A percentile compares a stretch with the other conserved stretches of the same genome.
phyloP scores from a whole-genome alignment of 148 eudicot genomes.

The Pouteria glomerata region DNA sequence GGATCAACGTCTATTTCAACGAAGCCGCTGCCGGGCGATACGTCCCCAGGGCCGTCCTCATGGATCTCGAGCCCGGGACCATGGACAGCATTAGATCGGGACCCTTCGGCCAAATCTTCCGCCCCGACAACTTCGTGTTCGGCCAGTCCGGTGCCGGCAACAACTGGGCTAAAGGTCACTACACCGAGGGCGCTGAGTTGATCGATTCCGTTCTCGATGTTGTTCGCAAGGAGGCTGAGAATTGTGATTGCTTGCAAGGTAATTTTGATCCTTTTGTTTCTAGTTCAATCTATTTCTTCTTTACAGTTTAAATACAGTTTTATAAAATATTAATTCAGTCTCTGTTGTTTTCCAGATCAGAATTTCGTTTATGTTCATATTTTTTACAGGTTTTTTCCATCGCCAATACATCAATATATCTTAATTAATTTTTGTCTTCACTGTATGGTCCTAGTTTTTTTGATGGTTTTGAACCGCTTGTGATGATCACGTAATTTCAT shows the following conservation, averaged over 20 bases:
- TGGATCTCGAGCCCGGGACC: slow-evolving; percentile 86
- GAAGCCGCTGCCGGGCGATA: slow-evolving; percentile 64
- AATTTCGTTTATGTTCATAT: too few relatives aligned
- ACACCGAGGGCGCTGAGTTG: slow-evolving; percentile 79
- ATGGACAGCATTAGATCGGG: slow-evolving; percentile 80
- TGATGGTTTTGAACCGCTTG: too few relatives aligned
- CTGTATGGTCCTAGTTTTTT: too few relatives aligned
- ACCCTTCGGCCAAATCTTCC: slow-evolving; percentile 56
- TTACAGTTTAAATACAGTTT: too few relatives aligned
- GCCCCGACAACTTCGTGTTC: slow-evolving; percentile 74
- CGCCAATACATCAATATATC: too few relatives aligned
- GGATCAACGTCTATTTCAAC: slow-evolving; percentile 69
- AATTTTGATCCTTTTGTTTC: not conserved
- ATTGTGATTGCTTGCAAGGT: slow-evolving; percentile 82
- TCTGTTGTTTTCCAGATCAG: too few relatives aligned
- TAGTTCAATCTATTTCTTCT: too few relatives aligned
- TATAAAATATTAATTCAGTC: too few relatives aligned
- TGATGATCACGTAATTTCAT: too few relatives aligned
- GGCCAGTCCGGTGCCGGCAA: slow-evolving; percentile 83
- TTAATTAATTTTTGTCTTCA: too few relatives aligned
- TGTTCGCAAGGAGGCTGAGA: slow-evolving; percentile 81
- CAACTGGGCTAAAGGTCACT: slow-evolving; percentile 81
- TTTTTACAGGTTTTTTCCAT: too few relatives aligned
- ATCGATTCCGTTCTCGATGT: slow-evolving; percentile 85
- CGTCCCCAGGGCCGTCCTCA: slow-evolving; percentile 66